Evolutionary conservation across 345 rosid species (phyloP).

Genomic region (Melastoma malabathricum): DNA sequence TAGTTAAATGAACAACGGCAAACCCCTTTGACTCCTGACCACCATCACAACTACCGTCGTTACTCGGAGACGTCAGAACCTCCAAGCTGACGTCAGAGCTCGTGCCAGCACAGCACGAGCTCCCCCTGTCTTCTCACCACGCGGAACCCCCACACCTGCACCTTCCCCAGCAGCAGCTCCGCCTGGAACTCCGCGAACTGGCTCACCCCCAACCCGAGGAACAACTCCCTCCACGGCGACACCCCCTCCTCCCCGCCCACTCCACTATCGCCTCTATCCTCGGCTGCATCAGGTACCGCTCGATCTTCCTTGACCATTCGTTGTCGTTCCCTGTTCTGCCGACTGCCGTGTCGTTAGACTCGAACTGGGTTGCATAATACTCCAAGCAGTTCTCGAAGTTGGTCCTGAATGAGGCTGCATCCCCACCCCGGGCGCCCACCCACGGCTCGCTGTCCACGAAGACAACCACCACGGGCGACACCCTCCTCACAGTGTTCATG

Average conservation of each 20-base stretch:
- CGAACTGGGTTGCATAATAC: constrained; percentile 63
- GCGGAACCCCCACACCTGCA: constrained; percentile 74
- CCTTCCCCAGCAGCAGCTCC: constrained; percentile 53
- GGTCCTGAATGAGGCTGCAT: constrained; percentile 50
- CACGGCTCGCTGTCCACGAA: constrained; percentile 35
- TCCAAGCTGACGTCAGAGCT: constrained; percentile 89
- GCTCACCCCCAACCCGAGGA: constrained; percentile 56
- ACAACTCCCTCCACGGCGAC: constrained; percentile 60
- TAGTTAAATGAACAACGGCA: too few species aligned
- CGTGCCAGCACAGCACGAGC: constrained; percentile 88
- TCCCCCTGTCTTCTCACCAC: constrained; percentile 81
- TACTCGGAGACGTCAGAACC: constrained; percentile 12
- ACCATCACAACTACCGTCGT: too few species aligned
- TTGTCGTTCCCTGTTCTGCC: constrained; percentile 19
- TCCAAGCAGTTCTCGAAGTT: constrained; percentile 56
- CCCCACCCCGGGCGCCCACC: constrained; percentile 50
- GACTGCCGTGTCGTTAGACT: constrained; percentile 68
- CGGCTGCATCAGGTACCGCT: constrained; percentile 40
- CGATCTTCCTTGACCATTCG: constrained; percentile 62
- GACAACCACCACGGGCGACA: constrained; percentile 52
- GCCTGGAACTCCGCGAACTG: constrained; percentile 88
- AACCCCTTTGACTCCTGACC: too few species aligned
- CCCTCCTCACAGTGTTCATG: constrained; percentile 34
- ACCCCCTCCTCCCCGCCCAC: constrained; percentile 20
- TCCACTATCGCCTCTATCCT: constrained; percentile 52